Base-by-base conservation (phyloP, 495 filamentous ascomycete genomes). In the Parathielavia appendiculata region DNA sequence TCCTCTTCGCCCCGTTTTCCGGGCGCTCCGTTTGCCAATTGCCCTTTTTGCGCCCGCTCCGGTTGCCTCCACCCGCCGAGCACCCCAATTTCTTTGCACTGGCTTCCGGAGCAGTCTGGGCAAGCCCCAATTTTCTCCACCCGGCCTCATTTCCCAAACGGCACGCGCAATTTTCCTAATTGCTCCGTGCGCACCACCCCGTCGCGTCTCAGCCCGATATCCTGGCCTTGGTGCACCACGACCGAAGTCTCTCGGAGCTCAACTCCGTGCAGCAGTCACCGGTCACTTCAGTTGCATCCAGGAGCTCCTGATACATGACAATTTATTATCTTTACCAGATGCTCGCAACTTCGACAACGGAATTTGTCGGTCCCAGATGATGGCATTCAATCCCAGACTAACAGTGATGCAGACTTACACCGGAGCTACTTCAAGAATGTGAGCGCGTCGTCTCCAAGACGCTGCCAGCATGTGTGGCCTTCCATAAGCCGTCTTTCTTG, bases 401-500 rank as follows among this genome's bases (percentile, higher is more conserved):
- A 63, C 61, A 51, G 49, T 26, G 10, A 50, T 56, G 57, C 62
- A 79, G 77, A 63, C 71, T 79, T 44, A 75, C 72, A 36, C 75
- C 76, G 50, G 77, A 79, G 64, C 61, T 76, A 45, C 64, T 78
- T 56, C 67, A 67, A 54, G 77, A 79, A 68, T 78, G 74, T 66
- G 77, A 79, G 64, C 72, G 75, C 45, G 75, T 79, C 56, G 74
- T 79, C 57, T 69, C 64, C 60, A 79, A 77, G 64, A 77, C 76
- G 14, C 66, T 79, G 48, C 77, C 77, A 47, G 76, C 77, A 62
- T 79, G 75, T 57, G 73, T 79, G 40, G 77, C 76, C 46, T 79
- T 79, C 64, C 77, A 79, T 68, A 79, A 79, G 65, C 76, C 77
- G 46, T 76, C 77, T 7, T 78, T 78, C 54, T 54, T 79, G 38